phyloP scores from a whole-genome alignment of 1,139 yeast genomes.

The Sugiyamaella castrensis region DNA sequence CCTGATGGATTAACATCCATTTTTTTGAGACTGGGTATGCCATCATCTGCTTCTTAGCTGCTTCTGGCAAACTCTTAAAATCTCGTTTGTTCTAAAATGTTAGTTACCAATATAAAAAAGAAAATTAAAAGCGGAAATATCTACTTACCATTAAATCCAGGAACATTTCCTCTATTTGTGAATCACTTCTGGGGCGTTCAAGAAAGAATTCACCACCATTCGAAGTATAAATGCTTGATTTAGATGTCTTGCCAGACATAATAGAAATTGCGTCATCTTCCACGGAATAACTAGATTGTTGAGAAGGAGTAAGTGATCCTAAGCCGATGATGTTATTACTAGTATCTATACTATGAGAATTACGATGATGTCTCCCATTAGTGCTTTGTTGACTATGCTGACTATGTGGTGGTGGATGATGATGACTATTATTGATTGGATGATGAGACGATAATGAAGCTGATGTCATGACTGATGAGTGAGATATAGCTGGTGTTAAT shows the following conservation, averaged over 20 bases:
- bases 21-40: slow-evolving; percentile 74
- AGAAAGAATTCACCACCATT: slow-evolving; percentile 27
- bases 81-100: slow-evolving; percentile 69
- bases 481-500: slow-evolving; percentile 9
- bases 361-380: slow-evolving; percentile 2
- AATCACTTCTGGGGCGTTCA: slow-evolving; percentile 35
- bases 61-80: slow-evolving; percentile 71
- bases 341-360: background rate
- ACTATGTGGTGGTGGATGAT: slow-evolving; percentile 7
- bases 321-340: background rate
- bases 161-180: slow-evolving; percentile 38
- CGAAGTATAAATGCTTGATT: slow-evolving; percentile 20
- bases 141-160: slow-evolving; percentile 35
- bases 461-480: slow-evolving; percentile 2
- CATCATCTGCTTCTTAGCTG: slow-evolving; percentile 75
- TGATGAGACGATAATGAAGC: background rate
- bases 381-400: slow-evolving; percentile 11
- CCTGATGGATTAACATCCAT: slow-evolving; percentile 91
- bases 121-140: too few relatives aligned
- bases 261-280: slow-evolving; percentile 22
- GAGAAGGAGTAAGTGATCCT: slow-evolving; percentile 3
- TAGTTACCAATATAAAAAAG: too few relatives aligned
- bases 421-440: background rate
- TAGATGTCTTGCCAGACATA: slow-evolving; percentile 19
- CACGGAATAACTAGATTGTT: slow-evolving; percentile 12